These are phyloP conservation scores for Kuraishia capsulata DNA, from an alignment of 805 yeast genomes.

Conservation along the genomic window DNA sequence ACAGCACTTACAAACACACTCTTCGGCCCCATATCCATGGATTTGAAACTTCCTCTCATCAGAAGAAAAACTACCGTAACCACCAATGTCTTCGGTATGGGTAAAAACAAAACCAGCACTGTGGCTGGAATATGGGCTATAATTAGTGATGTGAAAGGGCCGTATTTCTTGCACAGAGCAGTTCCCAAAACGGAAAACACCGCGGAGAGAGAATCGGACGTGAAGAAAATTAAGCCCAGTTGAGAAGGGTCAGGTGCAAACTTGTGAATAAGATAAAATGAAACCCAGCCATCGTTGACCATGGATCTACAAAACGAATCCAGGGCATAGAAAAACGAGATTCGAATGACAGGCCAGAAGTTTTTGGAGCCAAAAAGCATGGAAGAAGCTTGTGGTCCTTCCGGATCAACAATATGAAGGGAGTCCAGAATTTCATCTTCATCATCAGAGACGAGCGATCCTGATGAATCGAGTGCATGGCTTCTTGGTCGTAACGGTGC, in stretches of 20 bases:
- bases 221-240: slow-evolving; percentile 31
- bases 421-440: slow-evolving; percentile 3
- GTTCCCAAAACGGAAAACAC: slow-evolving; percentile 32
- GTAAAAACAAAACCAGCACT: slow-evolving; percentile 25
- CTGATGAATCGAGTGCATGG: slow-evolving; percentile 1
- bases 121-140: slow-evolving; percentile 35
- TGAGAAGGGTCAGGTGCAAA: slow-evolving; percentile 24
- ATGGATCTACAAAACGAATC: slow-evolving; percentile 36
- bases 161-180: slow-evolving; percentile 30
- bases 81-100: slow-evolving; percentile 25
- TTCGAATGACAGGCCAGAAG: slow-evolving; percentile 13
- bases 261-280: slow-evolving; percentile 29
- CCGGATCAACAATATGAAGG: too few species aligned
- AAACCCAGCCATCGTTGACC: slow-evolving; percentile 36
- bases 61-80: slow-evolving; percentile 23
- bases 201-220: slow-evolving; percentile 29
- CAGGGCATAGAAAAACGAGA: slow-evolving; percentile 28
- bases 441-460: slow-evolving; percentile 1
- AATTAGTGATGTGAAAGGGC: slow-evolving; percentile 36
- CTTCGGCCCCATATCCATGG: slow-evolving; percentile 41
- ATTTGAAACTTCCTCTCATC: slow-evolving; percentile 28
- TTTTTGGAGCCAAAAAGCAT: background rate
- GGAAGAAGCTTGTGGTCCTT: background rate
- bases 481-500: too few species aligned
- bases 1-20: slow-evolving; percentile 35